Conservation (phyloP, 1,284 basidiomycete genomes). For the Peniophora sp. region DNA sequence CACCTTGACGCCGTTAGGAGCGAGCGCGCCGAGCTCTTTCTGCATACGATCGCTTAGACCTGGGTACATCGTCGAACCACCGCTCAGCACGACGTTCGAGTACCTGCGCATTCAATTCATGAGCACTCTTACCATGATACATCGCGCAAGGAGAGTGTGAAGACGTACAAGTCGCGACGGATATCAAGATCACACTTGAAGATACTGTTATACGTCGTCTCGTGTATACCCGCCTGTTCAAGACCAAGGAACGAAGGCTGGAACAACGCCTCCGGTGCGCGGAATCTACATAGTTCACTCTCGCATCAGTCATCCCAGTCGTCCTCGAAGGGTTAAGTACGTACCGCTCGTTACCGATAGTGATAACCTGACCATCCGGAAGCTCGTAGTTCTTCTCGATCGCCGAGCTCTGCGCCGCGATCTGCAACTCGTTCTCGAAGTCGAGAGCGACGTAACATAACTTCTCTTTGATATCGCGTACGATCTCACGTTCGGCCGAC, state of each 20-base stretch:
- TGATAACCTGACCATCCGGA: slow-evolving; percentile 95
- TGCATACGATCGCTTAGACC: slow-evolving; percentile 97
- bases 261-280: slow-evolving; percentile 95
- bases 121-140: too few species aligned
- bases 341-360: slow-evolving; percentile 90
- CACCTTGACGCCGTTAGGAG: slow-evolving; percentile 34
- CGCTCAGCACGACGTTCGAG: slow-evolving; percentile 84
- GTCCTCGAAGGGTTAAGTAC: slow-evolving; percentile 11
- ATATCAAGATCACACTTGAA: slow-evolving; percentile 77
- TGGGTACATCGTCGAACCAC: slow-evolving; percentile 96
- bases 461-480: slow-evolving; percentile 98
- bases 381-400: slow-evolving; percentile 96
- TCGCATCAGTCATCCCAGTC: not conserved
- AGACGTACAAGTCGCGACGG: slow-evolving; percentile 83
- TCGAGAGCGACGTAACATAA: slow-evolving; percentile 96
- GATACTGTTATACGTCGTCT: slow-evolving; percentile 93
- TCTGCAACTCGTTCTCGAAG: slow-evolving; percentile 95
- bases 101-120: too few species aligned
- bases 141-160: too few species aligned
- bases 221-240: slow-evolving; percentile 91
- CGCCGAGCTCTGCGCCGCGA: slow-evolving; percentile 85
- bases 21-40: slow-evolving; percentile 88
- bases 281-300: slow-evolving; percentile 67
- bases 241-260: slow-evolving; percentile 91
- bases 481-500: slow-evolving; percentile 91